Conservation (phyloP, 2,329 filamentous ascomycete genomes). For the Pseudocercospora cruenta region DNA sequence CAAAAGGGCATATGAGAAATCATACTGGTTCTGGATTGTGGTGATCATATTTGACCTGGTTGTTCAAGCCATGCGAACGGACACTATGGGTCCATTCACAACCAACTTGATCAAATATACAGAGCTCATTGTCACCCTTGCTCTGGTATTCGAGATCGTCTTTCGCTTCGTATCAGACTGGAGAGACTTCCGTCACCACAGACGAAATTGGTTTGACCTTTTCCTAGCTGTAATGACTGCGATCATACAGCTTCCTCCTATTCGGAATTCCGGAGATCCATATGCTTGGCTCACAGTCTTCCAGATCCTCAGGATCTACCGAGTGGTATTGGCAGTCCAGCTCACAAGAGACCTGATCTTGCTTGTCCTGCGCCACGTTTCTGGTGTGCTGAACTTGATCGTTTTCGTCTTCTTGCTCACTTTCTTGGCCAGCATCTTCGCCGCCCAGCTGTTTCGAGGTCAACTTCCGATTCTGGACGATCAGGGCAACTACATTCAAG, state of each 20-base stretch:
- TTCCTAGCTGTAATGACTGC: conserved; percentile 78
- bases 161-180: conserved; percentile 78
- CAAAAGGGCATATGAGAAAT: conserved; percentile 75
- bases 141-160: conserved; percentile 80
- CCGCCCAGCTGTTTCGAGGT: conserved; percentile 87
- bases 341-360: conserved; percentile 85
- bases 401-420: conserved; percentile 96
- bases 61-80: conserved; percentile 75
- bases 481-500: conserved; percentile 64
- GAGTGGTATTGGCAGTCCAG: conserved; percentile 85
- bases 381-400: conserved; percentile 91
- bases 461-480: conserved; percentile 69
- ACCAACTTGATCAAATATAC: conserved; percentile 69
- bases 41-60: conserved; percentile 81
- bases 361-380: conserved; percentile 84
- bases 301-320: conserved; percentile 89
- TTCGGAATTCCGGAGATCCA: conserved; percentile 68
- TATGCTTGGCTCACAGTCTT: conserved; percentile 93
- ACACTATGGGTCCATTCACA: conserved; percentile 68
- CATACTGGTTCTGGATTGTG: conserved; percentile 74
- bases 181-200: conserved; percentile 74
- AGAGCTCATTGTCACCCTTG: conserved; percentile 74
- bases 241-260: conserved; percentile 81
- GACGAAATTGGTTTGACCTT: conserved; percentile 79
- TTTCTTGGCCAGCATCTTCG: conserved; percentile 90